phyloP scores from a whole-genome alignment of 2,329 filamentous ascomycete species.

The Aspergillus thermomutatus region DNA sequence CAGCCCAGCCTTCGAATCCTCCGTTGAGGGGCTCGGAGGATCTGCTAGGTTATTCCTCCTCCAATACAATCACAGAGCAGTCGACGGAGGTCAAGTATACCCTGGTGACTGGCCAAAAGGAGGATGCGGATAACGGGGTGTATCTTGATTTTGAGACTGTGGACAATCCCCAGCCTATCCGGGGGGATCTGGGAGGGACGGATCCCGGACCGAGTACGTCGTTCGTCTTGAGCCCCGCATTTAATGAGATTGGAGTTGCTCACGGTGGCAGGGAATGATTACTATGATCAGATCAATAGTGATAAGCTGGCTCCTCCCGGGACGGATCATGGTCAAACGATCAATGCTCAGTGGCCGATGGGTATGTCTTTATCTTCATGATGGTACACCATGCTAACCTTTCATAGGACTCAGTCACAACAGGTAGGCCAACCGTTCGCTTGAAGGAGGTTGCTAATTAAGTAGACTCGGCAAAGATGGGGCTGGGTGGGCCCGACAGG shows the following conservation, averaged over 20 bases:
- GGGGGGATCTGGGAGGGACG: conserved; percentile 49
- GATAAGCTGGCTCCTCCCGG: conserved; percentile 54
- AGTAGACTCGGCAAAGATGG: conserved; percentile 40
- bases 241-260: neutral
- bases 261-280: conserved; percentile 37
- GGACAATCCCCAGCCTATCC: conserved; percentile 54
- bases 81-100: conserved; percentile 39
- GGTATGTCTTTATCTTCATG: conserved; percentile 22
- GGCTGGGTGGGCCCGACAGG: conserved; percentile 55
- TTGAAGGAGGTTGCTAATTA: neutral
- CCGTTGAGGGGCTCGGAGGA: conserved; percentile 25
- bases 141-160: conserved; percentile 54
- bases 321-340: conserved; percentile 45
- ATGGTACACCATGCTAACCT: conserved; percentile 3
- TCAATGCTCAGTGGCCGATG: conserved; percentile 53
- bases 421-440: conserved; percentile 23
- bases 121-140: conserved; percentile 48
- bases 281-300: conserved; percentile 54
- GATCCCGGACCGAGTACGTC: conserved; percentile 51
- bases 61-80: conserved; percentile 32
- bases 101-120: conserved; percentile 51
- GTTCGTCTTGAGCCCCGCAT: neutral
- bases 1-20: conserved; percentile 17
- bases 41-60: conserved; percentile 40
- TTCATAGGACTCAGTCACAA: conserved; percentile 44